Conservation (phyloP, 257 asterid species). For the Solanum pinnatisectum region DNA sequence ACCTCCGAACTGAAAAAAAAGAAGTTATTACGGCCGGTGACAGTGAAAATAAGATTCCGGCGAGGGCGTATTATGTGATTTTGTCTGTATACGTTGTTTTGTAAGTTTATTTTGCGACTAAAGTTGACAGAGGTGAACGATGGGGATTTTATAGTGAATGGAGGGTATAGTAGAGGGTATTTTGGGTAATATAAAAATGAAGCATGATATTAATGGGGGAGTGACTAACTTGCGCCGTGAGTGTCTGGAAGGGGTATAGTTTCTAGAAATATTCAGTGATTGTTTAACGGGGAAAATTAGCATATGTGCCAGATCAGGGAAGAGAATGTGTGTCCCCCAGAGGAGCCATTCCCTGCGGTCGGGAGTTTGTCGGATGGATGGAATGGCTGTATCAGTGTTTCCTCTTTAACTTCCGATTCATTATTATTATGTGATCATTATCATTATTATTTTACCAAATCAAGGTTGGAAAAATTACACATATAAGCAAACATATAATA, state of each 20-base stretch:
- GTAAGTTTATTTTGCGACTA: slow-evolving; percentile 27
- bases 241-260: background rate
- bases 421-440: background rate
- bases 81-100: background rate
- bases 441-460: background rate
- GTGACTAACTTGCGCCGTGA: slow-evolving; percentile 36
- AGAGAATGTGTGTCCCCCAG: slow-evolving; percentile 6
- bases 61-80: background rate
- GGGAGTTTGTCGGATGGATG: slow-evolving; percentile 35
- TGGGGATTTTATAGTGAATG: slow-evolving; percentile 19
- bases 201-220: slow-evolving; percentile 11
- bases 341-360: slow-evolving; percentile 50
- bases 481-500: no score
- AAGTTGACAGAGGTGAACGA: slow-evolving; percentile 26
- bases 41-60: slow-evolving; percentile 11
- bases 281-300: slow-evolving; percentile 17
- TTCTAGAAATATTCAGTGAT: background rate
- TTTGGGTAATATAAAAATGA: slow-evolving; percentile 11
- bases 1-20: background rate
- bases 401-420: background rate
- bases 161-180: slow-evolving; percentile 3
- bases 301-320: slow-evolving; percentile 22
- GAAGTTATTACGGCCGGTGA: background rate
- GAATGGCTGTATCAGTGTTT: slow-evolving; percentile 3
- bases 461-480: background rate